Evolutionary conservation across 1,284 basidiomycete species (phyloP), one percentile per base, ranked within the genome.

Genomic region (Vanrija pseudolonga): DNA sequence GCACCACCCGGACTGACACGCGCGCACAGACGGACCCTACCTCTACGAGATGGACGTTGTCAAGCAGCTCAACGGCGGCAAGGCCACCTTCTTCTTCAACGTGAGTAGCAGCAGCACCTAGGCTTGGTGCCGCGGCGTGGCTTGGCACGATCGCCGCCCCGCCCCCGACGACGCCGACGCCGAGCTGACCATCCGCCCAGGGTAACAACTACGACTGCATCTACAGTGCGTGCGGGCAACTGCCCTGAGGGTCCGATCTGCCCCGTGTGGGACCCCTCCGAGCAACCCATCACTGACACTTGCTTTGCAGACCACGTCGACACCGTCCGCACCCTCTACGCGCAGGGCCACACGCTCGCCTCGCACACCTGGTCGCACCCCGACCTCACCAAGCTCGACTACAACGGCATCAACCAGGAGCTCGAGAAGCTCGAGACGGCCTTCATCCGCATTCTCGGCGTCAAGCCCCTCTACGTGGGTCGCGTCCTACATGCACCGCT

Each of bases 11-110:
- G n/a, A n/a, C 60, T 65, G 47, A 63, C 53, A 19, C 15, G 41
- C 15, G 7, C 54, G 41, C 15, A 7, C 54, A 74, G 82, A 82
- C 64, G 81, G 82, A 15, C 80, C 80, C 6, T 80, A 74, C 62
- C 54, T 71, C 66, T 81, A 64, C 45, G 79, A 78, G 45, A 7
- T 68, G 15, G 76, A 81, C 50, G 72, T 82, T 45, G 74, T 72
- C 50, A 73, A 77, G 20, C 62, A 69, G 7, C 65, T 83, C 32
- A 67, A 71, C n/a, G 76, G 74, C 14, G 78, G 72, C 17, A 80
- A 78, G 47, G 82, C 77, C 5, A 84, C 82, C 2, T 84, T 83
- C 70, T 84, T 84, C 80, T 64, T 83, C 71, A 83, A 69, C 64
- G 79, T 78, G 14, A 59, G 66, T 56, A 20, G 7, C 8, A 24